Evolutionary conservation across 768 basidiomycete genomes (phyloP).

Genomic region (Daedaleopsis sinensis): DNA sequence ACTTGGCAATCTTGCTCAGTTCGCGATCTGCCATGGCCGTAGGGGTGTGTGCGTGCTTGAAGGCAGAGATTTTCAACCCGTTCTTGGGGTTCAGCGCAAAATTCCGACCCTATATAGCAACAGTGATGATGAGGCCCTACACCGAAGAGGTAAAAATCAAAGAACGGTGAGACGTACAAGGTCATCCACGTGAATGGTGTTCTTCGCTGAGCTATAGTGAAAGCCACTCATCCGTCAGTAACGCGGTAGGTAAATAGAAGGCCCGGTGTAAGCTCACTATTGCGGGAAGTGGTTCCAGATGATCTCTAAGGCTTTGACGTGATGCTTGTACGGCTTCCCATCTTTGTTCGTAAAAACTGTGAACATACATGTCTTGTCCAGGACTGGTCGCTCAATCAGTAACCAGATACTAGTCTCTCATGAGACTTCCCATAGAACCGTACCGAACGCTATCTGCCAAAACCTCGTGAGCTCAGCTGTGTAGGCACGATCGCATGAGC

Average conservation of each 20-base stretch:
- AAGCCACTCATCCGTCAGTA: neutral
- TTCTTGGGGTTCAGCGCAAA: constrained; percentile 86
- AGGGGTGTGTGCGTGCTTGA: constrained; percentile 74
- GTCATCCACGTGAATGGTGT: constrained; percentile 90
- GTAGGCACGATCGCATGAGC: neutral
- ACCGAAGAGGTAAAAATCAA: neutral
- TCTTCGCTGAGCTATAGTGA: constrained; percentile 54
- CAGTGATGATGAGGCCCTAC: neutral
- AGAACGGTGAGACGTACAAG: constrained; percentile 46
- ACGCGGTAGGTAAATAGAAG: neutral
- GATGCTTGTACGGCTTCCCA: constrained; percentile 76
- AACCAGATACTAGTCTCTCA: neutral
- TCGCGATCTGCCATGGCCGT: constrained; percentile 70
- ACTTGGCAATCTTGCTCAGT: constrained; percentile 62
- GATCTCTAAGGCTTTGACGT: constrained; percentile 80
- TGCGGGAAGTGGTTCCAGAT: constrained; percentile 89
- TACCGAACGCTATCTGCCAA: constrained; percentile 64
- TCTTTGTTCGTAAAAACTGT: constrained; percentile 78
- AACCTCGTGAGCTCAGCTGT: neutral
- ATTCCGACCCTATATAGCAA: constrained; percentile 61
- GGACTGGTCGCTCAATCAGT: constrained; percentile 44
- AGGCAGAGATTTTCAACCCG: constrained; percentile 83
- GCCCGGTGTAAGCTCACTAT: constrained; percentile 48
- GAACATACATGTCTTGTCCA: constrained; percentile 91
- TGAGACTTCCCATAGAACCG: neutral